Conservation (phyloP, 2,329 filamentous ascomycete genomes). For the Pseudogymnoascus sp. region DNA sequence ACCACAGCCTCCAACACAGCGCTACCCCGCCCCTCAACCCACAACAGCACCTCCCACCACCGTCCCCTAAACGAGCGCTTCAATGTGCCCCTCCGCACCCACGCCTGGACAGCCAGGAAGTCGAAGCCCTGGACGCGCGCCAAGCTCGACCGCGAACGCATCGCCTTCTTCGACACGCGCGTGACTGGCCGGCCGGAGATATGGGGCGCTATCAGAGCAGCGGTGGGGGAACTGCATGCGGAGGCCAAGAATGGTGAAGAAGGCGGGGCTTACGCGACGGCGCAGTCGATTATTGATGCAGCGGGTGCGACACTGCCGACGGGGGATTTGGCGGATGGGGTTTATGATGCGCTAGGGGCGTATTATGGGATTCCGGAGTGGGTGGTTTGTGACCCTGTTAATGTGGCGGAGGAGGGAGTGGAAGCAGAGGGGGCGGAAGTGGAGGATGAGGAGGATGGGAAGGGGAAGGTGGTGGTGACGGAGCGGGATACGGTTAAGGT, state of each 20-base stretch:
- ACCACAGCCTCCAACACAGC: conserved; percentile 17
- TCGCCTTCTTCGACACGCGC: conserved; percentile 83
- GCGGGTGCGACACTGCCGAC: conserved; percentile 67
- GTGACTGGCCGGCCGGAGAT: conserved; percentile 69
- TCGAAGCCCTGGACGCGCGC: conserved; percentile 60
- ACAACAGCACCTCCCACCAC: conserved; percentile 6
- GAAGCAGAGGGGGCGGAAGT: conserved; percentile 21
- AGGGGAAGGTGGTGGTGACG: conserved; percentile 23
- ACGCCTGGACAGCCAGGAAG: conserved; percentile 53
- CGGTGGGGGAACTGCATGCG: conserved; percentile 57
- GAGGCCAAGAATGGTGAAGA: conserved; percentile 11
- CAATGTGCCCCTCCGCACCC: conserved; percentile 58
- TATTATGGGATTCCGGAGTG: conserved; percentile 61
- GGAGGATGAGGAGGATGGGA: conserved; percentile 16
- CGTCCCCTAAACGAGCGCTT: conserved; percentile 54
- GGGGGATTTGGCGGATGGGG: conserved; percentile 61
- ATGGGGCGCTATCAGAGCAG: conserved; percentile 67
- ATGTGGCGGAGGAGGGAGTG: conserved; percentile 34
- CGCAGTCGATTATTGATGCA: conserved; percentile 73
- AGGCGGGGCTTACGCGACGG: conserved; percentile 47
- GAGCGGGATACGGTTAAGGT: conserved; percentile 21
- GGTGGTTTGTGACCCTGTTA: conserved; percentile 59
- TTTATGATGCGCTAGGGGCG: conserved; percentile 62
- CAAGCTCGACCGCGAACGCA: conserved; percentile 60
- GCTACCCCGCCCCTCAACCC: conserved; percentile 19